phyloP scores from a whole-genome alignment of 1,139 yeast species.

The Meyerozyma carpophila region DNA sequence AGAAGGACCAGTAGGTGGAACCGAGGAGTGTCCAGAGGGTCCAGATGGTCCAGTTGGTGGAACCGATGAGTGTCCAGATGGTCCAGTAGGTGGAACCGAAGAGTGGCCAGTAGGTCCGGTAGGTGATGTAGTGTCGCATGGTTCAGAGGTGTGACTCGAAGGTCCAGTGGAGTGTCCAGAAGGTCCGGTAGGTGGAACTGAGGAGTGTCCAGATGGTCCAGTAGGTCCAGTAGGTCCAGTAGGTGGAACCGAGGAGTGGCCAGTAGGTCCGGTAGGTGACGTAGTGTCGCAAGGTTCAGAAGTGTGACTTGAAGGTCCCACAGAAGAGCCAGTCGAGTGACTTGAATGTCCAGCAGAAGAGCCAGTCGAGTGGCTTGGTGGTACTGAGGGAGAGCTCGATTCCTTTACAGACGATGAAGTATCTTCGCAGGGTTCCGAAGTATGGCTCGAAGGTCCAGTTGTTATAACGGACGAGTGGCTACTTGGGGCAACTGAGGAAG shows the following conservation, averaged over 20 bases:
- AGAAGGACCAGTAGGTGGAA: too few relatives aligned
- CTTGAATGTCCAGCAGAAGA: not conserved
- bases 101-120: too few relatives aligned
- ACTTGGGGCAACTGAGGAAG: not conserved
- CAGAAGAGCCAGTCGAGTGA: not conserved
- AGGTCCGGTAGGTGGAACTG: too few relatives aligned
- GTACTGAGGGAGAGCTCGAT: not conserved
- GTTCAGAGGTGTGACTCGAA: not conserved
- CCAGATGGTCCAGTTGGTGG: too few relatives aligned
- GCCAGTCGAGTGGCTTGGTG: not conserved
- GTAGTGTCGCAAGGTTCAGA: not conserved
- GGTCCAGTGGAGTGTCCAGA: too few relatives aligned
- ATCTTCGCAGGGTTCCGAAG: not conserved
- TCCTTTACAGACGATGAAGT: too few relatives aligned
- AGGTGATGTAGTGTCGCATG: not conserved
- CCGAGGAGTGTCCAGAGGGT: too few relatives aligned
- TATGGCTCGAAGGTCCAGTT: not conserved
- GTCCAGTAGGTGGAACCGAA: too few relatives aligned
- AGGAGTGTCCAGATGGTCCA: too few relatives aligned
- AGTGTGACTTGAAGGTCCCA: not conserved
- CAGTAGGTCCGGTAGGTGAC: not conserved
- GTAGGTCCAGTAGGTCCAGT: too few relatives aligned
- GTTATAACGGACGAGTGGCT: not conserved
- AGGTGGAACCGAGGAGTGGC: too few relatives aligned
- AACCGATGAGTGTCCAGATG: too few relatives aligned